Evolutionary conservation across 805 yeast species (phyloP), one percentile per base, ranked within the genome.

Genomic region (Priceomyces carsonii): DNA sequence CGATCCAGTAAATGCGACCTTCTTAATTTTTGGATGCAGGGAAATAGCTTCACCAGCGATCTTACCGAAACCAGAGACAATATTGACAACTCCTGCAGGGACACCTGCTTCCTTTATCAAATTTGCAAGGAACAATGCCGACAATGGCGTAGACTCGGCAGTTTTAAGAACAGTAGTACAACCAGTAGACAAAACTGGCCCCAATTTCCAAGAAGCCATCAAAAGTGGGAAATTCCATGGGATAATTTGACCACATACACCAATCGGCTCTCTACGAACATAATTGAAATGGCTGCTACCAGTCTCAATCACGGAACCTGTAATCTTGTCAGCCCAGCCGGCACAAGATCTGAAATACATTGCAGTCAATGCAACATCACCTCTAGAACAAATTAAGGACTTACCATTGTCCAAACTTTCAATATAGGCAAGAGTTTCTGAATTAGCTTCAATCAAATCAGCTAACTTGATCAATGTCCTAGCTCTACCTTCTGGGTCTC

Each of bases 201-300:
- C 96, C 43, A 90, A 70, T 66, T 90, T 90, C 97, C 97, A 90
- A 18, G 95, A 72, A 71, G 88, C 84, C 93, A 90, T 89, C 60
- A 87, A 75, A 50, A 90, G 66, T 44, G 97, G 97, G 79, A 88
- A 90, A 71, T 90, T 90, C 97, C 97, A 90, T 50, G 97, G 96
- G 48, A 90, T 89, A 57, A 90, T 85, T 64, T 87, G 95, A 40
- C 95, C 97, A 61, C 95, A 87, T 30, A 90, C 96, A 59, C 96
- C 97, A 53, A 86, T 70, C 40, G 97, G 96, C 66, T 89, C 95
- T 63, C 84, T 83, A 61, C 80, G 79, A 46, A 91, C 82, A 67
- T 82, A 87, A 43, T 78, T 77, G 60, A 89, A 79, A 63, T 85
- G 86, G 32, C 79, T 67, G 39, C 65, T 60, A 43, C 90, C 91